These are phyloP conservation scores for Aschersonia sp. DNA, from an alignment of 2,329 filamentous ascomycete species.

Conservation along the genomic window DNA sequence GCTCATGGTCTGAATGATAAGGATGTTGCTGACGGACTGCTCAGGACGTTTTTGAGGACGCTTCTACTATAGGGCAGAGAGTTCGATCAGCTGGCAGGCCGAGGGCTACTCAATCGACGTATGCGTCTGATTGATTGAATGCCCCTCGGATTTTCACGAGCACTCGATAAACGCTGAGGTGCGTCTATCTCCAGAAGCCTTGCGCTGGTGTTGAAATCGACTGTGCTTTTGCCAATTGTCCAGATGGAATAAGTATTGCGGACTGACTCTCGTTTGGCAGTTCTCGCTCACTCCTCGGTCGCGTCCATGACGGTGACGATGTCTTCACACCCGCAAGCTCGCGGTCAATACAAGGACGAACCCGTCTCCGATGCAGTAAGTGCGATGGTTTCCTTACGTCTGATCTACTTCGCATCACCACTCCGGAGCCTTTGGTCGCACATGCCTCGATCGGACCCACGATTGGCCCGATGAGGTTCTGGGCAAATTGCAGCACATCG, in stretches of 20 bases:
- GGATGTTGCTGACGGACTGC: too few species aligned
- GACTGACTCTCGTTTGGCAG: neutral
- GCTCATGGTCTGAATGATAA: too few species aligned
- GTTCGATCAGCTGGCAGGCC: too few species aligned
- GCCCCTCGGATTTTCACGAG: too few species aligned
- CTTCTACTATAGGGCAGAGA: too few species aligned
- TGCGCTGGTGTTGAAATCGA: too few species aligned
- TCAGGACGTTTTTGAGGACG: too few species aligned
- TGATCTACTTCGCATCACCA: neutral
- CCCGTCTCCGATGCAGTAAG: slow-evolving; percentile 6
- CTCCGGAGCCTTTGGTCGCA: slow-evolving; percentile 1
- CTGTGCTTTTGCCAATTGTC: neutral
- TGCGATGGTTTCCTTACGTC: slow-evolving; percentile 1
- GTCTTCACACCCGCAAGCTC: slow-evolving; percentile 8
- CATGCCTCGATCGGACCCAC: slow-evolving; percentile 1
- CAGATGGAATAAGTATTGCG: neutral
- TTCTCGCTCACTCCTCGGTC: neutral
- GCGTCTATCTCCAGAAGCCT: too few species aligned
- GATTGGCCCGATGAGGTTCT: neutral
- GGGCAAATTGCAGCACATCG: neutral
- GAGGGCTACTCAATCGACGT: too few species aligned
- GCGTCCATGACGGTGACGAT: slow-evolving; percentile 7
- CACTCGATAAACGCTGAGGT: too few species aligned
- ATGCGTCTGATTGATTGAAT: too few species aligned
- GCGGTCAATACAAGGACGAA: slow-evolving; percentile 8